Evolutionary conservation across 306 rosid species (phyloP), one percentile per base, ranked within the genome.

Genomic region (Casuarina equisetifolia): DNA sequence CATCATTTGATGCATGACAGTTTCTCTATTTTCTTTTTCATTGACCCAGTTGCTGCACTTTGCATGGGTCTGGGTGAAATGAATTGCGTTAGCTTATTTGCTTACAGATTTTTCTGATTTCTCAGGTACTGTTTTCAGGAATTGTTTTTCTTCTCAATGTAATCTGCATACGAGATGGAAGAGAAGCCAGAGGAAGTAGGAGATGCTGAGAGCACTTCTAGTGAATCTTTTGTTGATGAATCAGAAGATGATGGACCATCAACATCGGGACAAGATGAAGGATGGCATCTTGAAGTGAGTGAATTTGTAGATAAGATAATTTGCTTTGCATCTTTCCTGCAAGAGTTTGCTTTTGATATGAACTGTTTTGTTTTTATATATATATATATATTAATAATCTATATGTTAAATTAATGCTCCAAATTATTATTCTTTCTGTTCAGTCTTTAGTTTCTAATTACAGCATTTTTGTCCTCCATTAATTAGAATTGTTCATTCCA

Each of bases 241-340:
- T 94, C 90, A 20, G 97, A 88, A 40, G 88, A 84, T 46, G 94
- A 88, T 42, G 97, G 74, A 68, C 86, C 90, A 17, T 77, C 87
- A 17, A 76, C 86, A 70, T 89, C 92, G 17, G 97, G 94, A 72
- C 79, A 84, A 67, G 93, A 88, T 67, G 89, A 82, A 8, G 81
- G 67, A 42, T 75, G 82, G 81, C 86, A 79, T 71, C 63, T 74
- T 38, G 94, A 91, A 91, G 99, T 85, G 76, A 82, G 89, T 81
- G 61, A 45, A 59, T 2, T 38, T 49, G 53, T 59, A 75, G 36
- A 46, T 25, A 25, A 45, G 40, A 19, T 66, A n/a, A 13, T 4
- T 72, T 72, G 39, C 36, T 58, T 58, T 12, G 9, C 39, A 70
- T 48, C 74, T 79, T 42, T 55, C 73, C 44, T 40, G 54, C 20